phyloP scores from a whole-genome alignment of 106 monocot genomes.

The Phalaenopsis aphrodite region DNA sequence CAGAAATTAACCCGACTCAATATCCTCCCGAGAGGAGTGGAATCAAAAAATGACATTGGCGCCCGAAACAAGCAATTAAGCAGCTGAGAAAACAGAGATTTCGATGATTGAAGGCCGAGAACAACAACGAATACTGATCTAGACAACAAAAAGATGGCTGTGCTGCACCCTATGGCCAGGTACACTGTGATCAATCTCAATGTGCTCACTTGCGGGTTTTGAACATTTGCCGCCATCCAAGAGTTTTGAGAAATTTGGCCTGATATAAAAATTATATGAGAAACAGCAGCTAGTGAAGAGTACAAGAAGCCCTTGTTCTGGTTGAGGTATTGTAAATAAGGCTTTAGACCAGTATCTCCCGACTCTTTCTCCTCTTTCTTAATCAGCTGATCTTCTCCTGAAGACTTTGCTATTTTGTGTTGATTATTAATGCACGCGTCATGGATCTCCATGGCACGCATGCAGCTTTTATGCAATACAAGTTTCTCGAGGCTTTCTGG shows the following conservation, averaged over 20 bases:
- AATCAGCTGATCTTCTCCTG: constrained; percentile 60
- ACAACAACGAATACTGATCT: constrained; percentile 63
- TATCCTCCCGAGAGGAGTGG: constrained; percentile 92
- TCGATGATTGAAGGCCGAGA: constrained; percentile 72
- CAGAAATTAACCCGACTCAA: constrained; percentile 67
- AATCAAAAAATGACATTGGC: constrained; percentile 93
- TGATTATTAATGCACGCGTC: constrained; percentile 10
- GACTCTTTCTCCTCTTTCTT: constrained; percentile 92
- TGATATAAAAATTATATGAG: constrained; percentile 56
- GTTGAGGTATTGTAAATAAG: constrained; percentile 63
- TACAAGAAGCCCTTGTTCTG: constrained; percentile 85
- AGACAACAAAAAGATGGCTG: constrained; percentile 41
- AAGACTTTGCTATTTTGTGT: constrained; percentile 4
- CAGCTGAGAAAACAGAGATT: constrained; percentile 80
- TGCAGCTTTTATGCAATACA: constrained; percentile 3
- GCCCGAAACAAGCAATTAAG: constrained; percentile 79
- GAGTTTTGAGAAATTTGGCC: constrained; percentile 89
- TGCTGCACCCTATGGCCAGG: constrained; percentile 47
- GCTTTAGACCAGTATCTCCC: constrained; percentile 69
- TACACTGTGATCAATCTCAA: constrained; percentile 70
- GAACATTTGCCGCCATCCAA: constrained; percentile 96
- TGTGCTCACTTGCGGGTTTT: constrained; percentile 67
- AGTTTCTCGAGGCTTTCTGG: constrained; percentile 30
- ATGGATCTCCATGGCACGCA: constrained; percentile 24
- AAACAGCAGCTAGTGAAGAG: constrained; percentile 26